Evolutionary conservation across 441 rosid species (phyloP), one percentile per base, ranked within the genome.

Genomic region (Euphorbia schlechtendalii): DNA sequence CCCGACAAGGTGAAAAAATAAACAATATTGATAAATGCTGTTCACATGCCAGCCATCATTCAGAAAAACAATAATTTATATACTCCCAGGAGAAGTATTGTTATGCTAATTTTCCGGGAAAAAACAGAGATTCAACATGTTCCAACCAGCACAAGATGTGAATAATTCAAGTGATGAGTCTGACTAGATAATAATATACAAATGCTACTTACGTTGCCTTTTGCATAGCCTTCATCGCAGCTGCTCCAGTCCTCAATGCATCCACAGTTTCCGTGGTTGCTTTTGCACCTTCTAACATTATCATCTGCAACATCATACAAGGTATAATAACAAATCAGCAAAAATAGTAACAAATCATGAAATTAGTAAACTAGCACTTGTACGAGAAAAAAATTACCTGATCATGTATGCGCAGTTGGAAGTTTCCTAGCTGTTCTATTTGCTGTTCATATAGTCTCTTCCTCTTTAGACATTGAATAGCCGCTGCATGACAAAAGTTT

Each of bases 231-330:
- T 90, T 93, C 99, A 93, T 90, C 3, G 97, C 87, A 68, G 89
- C 20, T 55, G 97, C 99, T 57, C 99, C 99, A 67, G 88, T 86
- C 75, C 97, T 87, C 75, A 90, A 78, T 18, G 97, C 99, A 83
- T 87, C 96, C n/a, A 90, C 99, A 46, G 97, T 90, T 73, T 94
- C 99, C 0, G 97, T 90, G 0, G 99, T 94, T 60, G 97, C 96
- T 77, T 90, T 91, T 43, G 99, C 99, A 32, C 97, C 96, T 77
- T 94, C 99, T 67, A 94, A 69, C 95, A 87, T 84, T 61, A 94
- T 90, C 90, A 94, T 94, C 99, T 94, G 79, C 20, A 54, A 66
- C 17, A 70, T 67, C 59, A 63, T 21, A 7, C 25, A 59, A 5
- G 13, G 25, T 11, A 52, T 13, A 34, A 67, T 40, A 22, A 63